These are phyloP conservation scores for Rhytidiadelphus loreus DNA, from an alignment of 225 moss, liverwort and hornwort genomes.

Conservation along the genomic window DNA sequence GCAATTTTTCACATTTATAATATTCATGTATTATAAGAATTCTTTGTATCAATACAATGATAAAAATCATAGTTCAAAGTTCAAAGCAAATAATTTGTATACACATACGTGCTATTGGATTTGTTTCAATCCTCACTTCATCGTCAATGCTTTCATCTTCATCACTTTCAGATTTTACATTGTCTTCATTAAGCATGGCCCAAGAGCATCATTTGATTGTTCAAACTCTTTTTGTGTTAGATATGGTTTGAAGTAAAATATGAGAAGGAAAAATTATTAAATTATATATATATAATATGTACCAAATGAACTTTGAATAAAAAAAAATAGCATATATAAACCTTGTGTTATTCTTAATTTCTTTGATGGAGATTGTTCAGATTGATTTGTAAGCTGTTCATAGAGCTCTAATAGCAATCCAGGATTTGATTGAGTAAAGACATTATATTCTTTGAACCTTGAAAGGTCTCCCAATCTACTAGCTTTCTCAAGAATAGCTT, in stretches of 20 bases:
- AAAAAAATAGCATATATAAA: background rate
- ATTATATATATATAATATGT: no score
- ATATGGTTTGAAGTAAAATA: background rate
- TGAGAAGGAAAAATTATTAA: background rate
- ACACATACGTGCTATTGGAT: conserved; percentile 1
- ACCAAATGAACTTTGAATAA: background rate
- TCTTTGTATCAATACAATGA: background rate
- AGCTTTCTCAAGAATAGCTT: conserved; percentile 25
- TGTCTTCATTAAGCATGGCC: background rate
- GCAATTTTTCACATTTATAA: background rate
- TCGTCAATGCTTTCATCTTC: conserved; percentile 30
- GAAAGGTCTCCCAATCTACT: conserved; percentile 31
- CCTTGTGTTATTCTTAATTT: conserved; percentile 11
- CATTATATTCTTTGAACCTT: conserved; percentile 33
- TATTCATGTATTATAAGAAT: background rate
- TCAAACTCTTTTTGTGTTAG: background rate
- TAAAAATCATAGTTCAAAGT: background rate
- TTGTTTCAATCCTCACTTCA: conserved; percentile 11
- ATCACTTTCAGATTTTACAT: conserved; percentile 15
- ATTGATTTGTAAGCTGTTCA: conserved; percentile 33
- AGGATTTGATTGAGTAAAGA: conserved; percentile 30
- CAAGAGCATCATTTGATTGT: background rate
- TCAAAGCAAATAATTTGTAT: background rate
- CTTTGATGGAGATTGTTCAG: conserved; percentile 11
- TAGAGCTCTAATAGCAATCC: conserved; percentile 40